Conservation (phyloP, 108 stramenopile species). For the Nannochloropsis oceanica region DNA sequence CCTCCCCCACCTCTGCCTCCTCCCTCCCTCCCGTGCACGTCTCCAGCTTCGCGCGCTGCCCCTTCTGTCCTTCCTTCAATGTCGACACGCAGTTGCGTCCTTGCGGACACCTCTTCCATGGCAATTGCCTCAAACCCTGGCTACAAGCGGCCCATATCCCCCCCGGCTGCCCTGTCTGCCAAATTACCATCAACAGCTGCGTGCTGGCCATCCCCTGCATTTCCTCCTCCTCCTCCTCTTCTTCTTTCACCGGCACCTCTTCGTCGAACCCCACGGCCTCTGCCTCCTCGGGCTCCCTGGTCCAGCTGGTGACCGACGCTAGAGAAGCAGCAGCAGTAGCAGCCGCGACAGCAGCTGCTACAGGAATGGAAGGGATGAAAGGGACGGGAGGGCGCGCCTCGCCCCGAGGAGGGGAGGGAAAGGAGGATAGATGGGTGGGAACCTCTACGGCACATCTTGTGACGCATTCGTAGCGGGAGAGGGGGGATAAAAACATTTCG, state of each 20-base stretch:
- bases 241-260: no score
- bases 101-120: slow-evolving; percentile 77
- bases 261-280: no score
- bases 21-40: slow-evolving; percentile 29
- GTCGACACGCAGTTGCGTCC: slow-evolving; percentile 76
- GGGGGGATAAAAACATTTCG: no score
- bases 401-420: background rate
- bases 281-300: background rate
- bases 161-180: background rate
- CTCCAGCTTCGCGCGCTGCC: slow-evolving; percentile 55
- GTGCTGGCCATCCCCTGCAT: background rate
- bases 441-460: no score
- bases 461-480: no score
- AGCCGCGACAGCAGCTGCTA: background rate
- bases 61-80: slow-evolving; percentile 48
- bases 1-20: background rate
- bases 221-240: background rate
- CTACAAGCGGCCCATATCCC: slow-evolving; percentile 41
- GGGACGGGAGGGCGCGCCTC: no score
- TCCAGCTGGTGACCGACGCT: background rate
- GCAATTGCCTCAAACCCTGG: slow-evolving; percentile 62
- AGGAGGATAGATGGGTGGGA: no score
- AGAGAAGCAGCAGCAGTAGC: background rate
- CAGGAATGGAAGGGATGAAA: background rate
- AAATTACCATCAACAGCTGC: background rate